Conservation (phyloP, 2,329 filamentous ascomycete genomes). For the Aspergillus pseudoviridinutans region DNA sequence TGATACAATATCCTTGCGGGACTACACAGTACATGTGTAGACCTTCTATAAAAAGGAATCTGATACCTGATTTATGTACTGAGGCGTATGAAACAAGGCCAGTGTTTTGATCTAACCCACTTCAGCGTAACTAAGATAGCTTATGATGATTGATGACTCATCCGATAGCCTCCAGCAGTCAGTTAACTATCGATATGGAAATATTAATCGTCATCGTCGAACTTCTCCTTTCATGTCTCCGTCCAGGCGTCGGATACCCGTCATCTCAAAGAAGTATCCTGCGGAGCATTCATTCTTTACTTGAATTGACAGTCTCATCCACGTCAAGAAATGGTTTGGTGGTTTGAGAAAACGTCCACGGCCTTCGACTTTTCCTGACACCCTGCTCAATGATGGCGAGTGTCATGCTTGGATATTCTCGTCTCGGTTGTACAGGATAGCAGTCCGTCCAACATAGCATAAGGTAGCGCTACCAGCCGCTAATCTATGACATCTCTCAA, state of each 20-base stretch:
- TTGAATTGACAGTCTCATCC: neutral
- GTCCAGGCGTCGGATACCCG: neutral
- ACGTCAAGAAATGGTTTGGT: neutral
- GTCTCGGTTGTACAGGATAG: neutral
- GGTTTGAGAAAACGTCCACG: neutral
- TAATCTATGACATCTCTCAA: neutral
- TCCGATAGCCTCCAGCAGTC: neutral
- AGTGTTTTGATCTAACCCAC: neutral
- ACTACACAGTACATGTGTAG: too few relatives aligned
- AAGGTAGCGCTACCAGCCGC: neutral
- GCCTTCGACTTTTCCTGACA: conserved; percentile 4
- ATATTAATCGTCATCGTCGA: neutral
- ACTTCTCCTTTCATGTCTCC: neutral
- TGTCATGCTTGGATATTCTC: conserved; percentile 13
- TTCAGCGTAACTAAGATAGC: neutral
- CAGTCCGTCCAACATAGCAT: neutral
- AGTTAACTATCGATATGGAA: too few relatives aligned
- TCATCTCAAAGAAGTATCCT: neutral
- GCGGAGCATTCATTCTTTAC: neutral
- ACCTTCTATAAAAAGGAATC: neutral
- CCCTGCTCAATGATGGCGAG: conserved; percentile 15
- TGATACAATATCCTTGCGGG: too few relatives aligned
- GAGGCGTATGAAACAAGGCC: neutral
- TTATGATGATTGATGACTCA: neutral
- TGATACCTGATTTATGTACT: neutral